A percentile compares a stretch with the other conserved stretches of the same genome.
Conservation (phyloP, 2,329 filamentous ascomycete genomes). For the Eutypa lata region DNA sequence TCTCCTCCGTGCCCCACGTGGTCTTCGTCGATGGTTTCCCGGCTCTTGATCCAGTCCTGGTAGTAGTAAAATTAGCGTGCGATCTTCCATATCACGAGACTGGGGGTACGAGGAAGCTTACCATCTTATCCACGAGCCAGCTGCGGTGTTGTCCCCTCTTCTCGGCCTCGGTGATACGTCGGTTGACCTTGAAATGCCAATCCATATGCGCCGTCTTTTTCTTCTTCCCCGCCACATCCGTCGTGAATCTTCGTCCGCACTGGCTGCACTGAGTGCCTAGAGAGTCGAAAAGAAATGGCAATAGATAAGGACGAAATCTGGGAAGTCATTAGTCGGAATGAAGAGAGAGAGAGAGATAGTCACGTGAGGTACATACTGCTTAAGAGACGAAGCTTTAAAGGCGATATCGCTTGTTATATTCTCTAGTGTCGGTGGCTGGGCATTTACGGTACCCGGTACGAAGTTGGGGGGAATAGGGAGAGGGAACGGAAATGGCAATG, state of each 20-base stretch:
- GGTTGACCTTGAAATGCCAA: conserved; percentile 96
- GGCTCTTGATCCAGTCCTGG: conserved; percentile 88
- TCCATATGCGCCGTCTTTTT: conserved; percentile 92
- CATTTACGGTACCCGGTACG: conserved; percentile 24
- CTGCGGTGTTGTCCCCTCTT: conserved; percentile 86
- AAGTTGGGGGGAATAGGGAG: conserved; percentile 36
- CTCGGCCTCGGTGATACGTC: conserved; percentile 80
- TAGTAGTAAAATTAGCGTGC: no score
- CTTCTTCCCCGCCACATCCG: conserved; percentile 72
- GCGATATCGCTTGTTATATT: conserved; percentile 47
- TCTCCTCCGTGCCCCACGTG: conserved; percentile 34
- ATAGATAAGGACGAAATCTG: conserved; percentile 71
- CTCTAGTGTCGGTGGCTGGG: conserved; percentile 28
- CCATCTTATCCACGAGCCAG: conserved; percentile 89
- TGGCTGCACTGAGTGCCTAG: conserved; percentile 86
- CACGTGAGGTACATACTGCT: conserved; percentile 56
- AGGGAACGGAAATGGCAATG: conserved; percentile 26
- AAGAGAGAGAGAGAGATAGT: conserved; percentile 1
- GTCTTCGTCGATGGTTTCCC: conserved; percentile 72
- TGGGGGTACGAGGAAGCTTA: conserved; percentile 41
- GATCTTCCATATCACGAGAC: conserved; percentile 13
- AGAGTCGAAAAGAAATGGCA: conserved; percentile 73
- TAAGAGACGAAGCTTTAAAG: conserved; percentile 66
- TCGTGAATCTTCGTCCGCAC: conserved; percentile 82
- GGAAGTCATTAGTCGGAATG: conserved; percentile 13